Conservation (phyloP, 805 yeast species). For the Metschnikowia dekortorum region DNA sequence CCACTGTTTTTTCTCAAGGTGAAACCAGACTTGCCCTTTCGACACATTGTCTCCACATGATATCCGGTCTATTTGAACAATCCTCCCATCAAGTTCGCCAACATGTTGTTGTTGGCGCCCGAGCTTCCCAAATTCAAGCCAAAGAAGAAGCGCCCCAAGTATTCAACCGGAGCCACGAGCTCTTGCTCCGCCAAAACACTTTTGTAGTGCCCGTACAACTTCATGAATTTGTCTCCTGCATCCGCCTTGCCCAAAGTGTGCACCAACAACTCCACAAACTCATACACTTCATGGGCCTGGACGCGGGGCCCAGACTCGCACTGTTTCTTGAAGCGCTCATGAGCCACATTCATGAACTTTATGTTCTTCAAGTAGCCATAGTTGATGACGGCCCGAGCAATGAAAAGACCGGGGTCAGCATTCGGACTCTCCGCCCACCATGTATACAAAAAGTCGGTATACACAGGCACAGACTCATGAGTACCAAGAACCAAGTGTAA, state of each 20-base stretch:
- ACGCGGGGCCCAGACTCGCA: constrained; percentile 21
- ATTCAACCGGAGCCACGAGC: constrained; percentile 44
- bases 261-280: constrained; percentile 66
- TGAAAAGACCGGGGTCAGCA: constrained; percentile 28
- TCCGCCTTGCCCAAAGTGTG: constrained; percentile 50
- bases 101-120: constrained; percentile 37
- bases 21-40: too few species aligned
- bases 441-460: constrained; percentile 43
- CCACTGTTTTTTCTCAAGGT: too few species aligned
- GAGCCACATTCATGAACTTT: constrained; percentile 46
- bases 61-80: constrained; percentile 27
- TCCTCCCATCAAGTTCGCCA: constrained; percentile 63
- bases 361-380: constrained; percentile 66
- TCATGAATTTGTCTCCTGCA: constrained; percentile 49
- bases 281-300: constrained; percentile 34
- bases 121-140: constrained; percentile 44
- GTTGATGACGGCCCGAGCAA: constrained; percentile 65
- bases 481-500: constrained; percentile 68
- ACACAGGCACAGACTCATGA: constrained; percentile 40
- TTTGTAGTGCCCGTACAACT: constrained; percentile 49
- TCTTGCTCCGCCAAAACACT: constrained; percentile 29
- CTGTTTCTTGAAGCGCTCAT: constrained; percentile 20
- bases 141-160: constrained; percentile 60
- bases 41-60: too few species aligned
- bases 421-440: constrained; percentile 26